These are phyloP conservation scores for Arctium minus DNA, from an alignment of 129 eudicot genomes.

Conservation along the genomic window DNA sequence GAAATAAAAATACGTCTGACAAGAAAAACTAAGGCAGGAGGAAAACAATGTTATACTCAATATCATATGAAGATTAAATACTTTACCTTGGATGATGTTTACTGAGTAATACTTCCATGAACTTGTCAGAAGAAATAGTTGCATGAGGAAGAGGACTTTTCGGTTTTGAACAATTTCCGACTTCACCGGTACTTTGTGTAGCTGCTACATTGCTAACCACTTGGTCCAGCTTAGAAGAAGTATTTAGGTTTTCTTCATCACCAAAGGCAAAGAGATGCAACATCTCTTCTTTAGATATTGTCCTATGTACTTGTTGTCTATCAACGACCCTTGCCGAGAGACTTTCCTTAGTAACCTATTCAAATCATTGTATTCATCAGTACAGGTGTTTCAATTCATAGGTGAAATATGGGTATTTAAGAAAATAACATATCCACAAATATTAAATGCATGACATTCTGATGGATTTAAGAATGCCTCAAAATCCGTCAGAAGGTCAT, in stretches of 20 bases:
- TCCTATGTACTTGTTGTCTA: slow-evolving; percentile 91
- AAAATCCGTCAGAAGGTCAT: background rate
- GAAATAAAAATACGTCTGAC: background rate
- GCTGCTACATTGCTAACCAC: slow-evolving; percentile 27
- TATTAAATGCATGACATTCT: background rate
- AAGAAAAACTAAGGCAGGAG: background rate
- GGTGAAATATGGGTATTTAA: background rate
- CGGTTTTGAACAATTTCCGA: slow-evolving; percentile 38
- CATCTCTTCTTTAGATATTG: slow-evolving; percentile 98
- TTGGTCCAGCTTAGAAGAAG: slow-evolving; percentile 35
- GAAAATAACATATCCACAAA: background rate
- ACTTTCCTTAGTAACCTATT: slow-evolving; percentile 91
- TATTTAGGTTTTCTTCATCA: slow-evolving; percentile 68
- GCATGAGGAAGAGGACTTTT: slow-evolving; percentile 42
- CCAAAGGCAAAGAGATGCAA: slow-evolving; percentile 83
- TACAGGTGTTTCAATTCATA: background rate
- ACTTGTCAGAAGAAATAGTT: slow-evolving; percentile 60
- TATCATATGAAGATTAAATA: background rate
- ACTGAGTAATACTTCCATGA: slow-evolving; percentile 60
- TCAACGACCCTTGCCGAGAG: slow-evolving; percentile 98
- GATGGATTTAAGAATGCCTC: background rate
- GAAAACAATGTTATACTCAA: background rate
- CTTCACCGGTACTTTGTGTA: slow-evolving; percentile 18
- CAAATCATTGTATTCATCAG: background rate
- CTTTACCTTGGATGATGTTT: slow-evolving; percentile 74